These are phyloP conservation scores for Trichoderma sp. DNA, from an alignment of 2,329 filamentous ascomycete species.

Conservation along the genomic window DNA sequence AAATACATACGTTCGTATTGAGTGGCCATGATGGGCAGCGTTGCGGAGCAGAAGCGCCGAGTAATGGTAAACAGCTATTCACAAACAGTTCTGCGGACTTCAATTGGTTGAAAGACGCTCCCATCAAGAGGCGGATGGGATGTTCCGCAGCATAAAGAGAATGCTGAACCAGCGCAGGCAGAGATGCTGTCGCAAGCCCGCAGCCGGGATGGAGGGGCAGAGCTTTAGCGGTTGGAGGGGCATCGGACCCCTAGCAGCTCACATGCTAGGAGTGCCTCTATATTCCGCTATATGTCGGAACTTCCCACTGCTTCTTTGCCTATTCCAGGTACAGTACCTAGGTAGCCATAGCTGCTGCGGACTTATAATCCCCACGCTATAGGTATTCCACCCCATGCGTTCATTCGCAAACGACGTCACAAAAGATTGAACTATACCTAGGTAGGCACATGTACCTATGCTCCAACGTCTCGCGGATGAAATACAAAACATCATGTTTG, in stretches of 20 bases:
- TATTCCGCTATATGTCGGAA: neutral
- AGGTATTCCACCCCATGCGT: neutral
- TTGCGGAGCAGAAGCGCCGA: neutral
- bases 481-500: neutral
- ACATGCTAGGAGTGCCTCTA: neutral
- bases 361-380: neutral
- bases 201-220: conserved; percentile 1
- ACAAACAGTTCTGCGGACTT: neutral
- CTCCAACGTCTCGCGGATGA: neutral
- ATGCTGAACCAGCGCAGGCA: conserved; percentile 11
- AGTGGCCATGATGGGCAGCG: conserved; percentile 51
- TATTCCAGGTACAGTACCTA: neutral
- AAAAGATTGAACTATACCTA: neutral
- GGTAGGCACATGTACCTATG: too few relatives aligned
- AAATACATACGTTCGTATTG: conserved; percentile 58
- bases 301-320: neutral
- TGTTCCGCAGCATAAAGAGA: conserved; percentile 1
- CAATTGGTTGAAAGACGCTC: neutral
- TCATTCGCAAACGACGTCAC: neutral
- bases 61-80: neutral
- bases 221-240: neutral
- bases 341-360: neutral
- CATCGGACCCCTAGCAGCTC: neutral
- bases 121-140: neutral
- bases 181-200: conserved; percentile 29